Percentiles rank a stretch among this genome's conserved stretches.
Evolutionary conservation across 2,329 filamentous ascomycete species (phyloP).

Genomic region (Cytospora leucostoma): DNA sequence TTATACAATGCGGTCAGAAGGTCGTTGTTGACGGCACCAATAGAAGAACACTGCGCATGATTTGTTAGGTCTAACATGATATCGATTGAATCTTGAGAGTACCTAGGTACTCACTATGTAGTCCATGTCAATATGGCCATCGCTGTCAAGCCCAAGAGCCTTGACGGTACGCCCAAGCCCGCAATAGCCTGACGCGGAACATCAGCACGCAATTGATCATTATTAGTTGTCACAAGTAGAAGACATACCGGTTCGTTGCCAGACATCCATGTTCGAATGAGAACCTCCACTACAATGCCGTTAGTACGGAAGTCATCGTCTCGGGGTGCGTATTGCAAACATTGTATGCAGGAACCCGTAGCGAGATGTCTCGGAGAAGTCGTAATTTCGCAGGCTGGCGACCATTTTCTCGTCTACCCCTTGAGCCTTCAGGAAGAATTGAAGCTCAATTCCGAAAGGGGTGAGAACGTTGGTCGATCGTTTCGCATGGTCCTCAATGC

Average conservation of each 20-base stretch:
- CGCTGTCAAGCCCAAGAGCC: slow-evolving; percentile 61
- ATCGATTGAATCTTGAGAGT: slow-evolving; percentile 6
- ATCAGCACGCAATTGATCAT: slow-evolving; percentile 7
- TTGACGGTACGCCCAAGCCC: slow-evolving; percentile 70
- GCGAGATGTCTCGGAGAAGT: slow-evolving; percentile 72
- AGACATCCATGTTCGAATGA: slow-evolving; percentile 47
- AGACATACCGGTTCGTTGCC: slow-evolving; percentile 44
- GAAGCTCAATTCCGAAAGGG: slow-evolving; percentile 68
- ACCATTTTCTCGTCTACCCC: slow-evolving; percentile 65
- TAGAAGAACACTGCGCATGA: slow-evolving; percentile 66
- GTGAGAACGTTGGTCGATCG: slow-evolving; percentile 41
- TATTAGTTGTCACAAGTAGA: slow-evolving; percentile 29
- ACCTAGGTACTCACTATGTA: slow-evolving; percentile 64
- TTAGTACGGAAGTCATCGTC: slow-evolving; percentile 7
- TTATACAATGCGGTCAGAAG: slow-evolving; percentile 62
- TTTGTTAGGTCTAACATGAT: slow-evolving; percentile 26
- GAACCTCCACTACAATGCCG: slow-evolving; percentile 51
- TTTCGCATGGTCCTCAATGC: slow-evolving; percentile 43
- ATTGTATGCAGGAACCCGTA: slow-evolving; percentile 86
- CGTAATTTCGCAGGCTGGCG: slow-evolving; percentile 72
- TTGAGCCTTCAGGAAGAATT: slow-evolving; percentile 69
- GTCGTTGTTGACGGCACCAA: slow-evolving; percentile 72
- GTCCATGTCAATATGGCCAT: slow-evolving; percentile 65
- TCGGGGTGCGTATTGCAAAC: slow-evolving; percentile 48
- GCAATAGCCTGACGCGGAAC: slow-evolving; percentile 60